These are phyloP conservation scores for Globisporangium parvum DNA, from an alignment of 352 stramenopile genomes.

Conservation along the genomic window DNA sequence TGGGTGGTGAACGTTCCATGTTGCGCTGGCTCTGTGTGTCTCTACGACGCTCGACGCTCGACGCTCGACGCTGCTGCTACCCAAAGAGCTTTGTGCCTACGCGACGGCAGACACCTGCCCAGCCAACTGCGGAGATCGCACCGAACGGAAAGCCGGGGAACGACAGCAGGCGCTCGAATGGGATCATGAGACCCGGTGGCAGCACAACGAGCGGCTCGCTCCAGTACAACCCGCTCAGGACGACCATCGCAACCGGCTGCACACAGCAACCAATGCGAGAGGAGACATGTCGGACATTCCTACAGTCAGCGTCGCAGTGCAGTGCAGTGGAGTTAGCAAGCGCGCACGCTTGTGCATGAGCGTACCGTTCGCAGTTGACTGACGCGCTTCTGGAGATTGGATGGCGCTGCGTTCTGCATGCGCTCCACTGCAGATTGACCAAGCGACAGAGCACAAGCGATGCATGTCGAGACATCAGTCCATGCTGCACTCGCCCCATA, in stretches of 20 bases:
- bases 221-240: slow-evolving; percentile 68
- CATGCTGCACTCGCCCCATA: neutral
- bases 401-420: slow-evolving; percentile 56
- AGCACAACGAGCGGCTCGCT: slow-evolving; percentile 63
- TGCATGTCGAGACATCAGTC: neutral
- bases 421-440: slow-evolving; percentile 37
- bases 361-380: slow-evolving; percentile 65
- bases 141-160: slow-evolving; percentile 75
- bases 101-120: slow-evolving; percentile 68
- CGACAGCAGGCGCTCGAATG: slow-evolving; percentile 67
- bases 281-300: neutral
- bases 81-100: slow-evolving; percentile 62
- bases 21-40: no score
- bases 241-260: slow-evolving; percentile 51
- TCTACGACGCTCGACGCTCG: no score
- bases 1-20: no score
- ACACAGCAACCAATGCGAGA: slow-evolving; percentile 1
- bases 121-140: slow-evolving; percentile 68
- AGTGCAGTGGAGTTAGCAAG: neutral
- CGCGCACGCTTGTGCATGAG: neutral
- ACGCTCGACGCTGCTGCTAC: slow-evolving; percentile 13
- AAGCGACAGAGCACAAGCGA: neutral
- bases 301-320: neutral
- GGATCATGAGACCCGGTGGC: slow-evolving; percentile 71
- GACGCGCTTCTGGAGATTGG: slow-evolving; percentile 68